These are phyloP conservation scores for Fragaria vesca DNA, from an alignment of 306 rosid genomes.

Conservation along the genomic window DNA sequence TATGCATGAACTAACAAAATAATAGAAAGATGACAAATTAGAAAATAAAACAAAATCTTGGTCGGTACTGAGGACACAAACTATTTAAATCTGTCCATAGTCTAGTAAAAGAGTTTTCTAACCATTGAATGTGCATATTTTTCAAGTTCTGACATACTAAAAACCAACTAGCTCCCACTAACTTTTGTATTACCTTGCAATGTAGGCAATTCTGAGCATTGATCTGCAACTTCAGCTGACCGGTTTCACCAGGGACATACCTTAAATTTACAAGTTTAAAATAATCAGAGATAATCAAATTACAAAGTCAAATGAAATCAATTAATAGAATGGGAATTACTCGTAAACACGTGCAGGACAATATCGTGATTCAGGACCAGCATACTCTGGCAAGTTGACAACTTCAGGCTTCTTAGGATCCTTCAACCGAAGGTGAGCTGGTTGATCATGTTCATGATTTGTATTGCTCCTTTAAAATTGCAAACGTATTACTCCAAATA, in stretches of 20 bases:
- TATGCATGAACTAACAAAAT: too few species aligned
- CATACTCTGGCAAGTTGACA: slow-evolving; percentile 69
- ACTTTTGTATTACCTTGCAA: slow-evolving; percentile 71
- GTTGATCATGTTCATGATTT: slow-evolving; percentile 97
- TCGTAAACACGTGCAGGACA: slow-evolving; percentile 97
- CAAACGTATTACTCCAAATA: background rate
- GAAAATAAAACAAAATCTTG: background rate
- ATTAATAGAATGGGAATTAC: slow-evolving; percentile 41
- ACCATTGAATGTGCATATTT: background rate
- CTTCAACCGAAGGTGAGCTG: slow-evolving; percentile 78
- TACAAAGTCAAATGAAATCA: slow-evolving; percentile 17
- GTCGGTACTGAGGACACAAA: background rate
- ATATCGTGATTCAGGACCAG: slow-evolving; percentile 81
- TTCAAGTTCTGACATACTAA: background rate
- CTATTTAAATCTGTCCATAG: background rate
- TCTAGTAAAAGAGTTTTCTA: background rate
- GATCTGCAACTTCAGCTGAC: slow-evolving; percentile 70
- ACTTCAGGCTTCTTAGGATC: slow-evolving; percentile 75
- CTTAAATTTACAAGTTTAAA: slow-evolving; percentile 39
- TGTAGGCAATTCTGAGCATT: slow-evolving; percentile 94
- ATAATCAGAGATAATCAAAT: slow-evolving; percentile 11
- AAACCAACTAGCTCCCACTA: background rate
- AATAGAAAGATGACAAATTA: background rate
- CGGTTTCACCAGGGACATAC: slow-evolving; percentile 60
- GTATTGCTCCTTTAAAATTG: slow-evolving; percentile 78